These are phyloP conservation scores for Ceratocystis variospora DNA, from an alignment of 2,329 filamentous ascomycete species.

Conservation along the genomic window DNA sequence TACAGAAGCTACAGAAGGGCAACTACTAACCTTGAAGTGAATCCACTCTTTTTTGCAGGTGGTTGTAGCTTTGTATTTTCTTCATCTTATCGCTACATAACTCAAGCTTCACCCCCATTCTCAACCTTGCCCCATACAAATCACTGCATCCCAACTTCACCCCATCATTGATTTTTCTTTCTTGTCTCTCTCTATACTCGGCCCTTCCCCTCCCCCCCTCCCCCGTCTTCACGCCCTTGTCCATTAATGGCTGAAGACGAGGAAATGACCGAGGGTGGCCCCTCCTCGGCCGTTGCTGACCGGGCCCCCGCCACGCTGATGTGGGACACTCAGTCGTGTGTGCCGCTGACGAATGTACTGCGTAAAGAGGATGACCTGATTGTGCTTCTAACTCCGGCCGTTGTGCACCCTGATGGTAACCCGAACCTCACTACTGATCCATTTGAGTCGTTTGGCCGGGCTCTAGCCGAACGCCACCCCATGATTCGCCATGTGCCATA, in stretches of 20 bases:
- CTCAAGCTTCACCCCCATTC: background rate
- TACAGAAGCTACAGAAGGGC: background rate
- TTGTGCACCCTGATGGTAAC: slow-evolving; percentile 33
- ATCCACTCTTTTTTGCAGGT: slow-evolving; percentile 11
- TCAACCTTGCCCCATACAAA: slow-evolving; percentile 6
- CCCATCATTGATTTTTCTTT: background rate
- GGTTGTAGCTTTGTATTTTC: slow-evolving; percentile 12
- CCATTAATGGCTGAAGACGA: slow-evolving; percentile 16
- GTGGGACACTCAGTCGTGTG: slow-evolving; percentile 33
- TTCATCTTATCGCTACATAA: slow-evolving; percentile 16
- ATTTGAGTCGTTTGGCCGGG: slow-evolving; percentile 56
- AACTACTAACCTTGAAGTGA: slow-evolving; percentile 2
- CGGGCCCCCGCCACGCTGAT: slow-evolving; percentile 24
- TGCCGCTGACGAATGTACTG: slow-evolving; percentile 36
- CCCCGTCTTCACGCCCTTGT: slow-evolving; percentile 5
- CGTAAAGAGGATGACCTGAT: slow-evolving; percentile 37
- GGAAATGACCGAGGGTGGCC: slow-evolving; percentile 15
- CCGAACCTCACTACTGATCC: slow-evolving; percentile 43
- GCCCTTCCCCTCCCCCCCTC: background rate
- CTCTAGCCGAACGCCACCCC: slow-evolving; percentile 44
- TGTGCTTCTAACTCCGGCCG: slow-evolving; percentile 47
- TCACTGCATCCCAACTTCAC: background rate
- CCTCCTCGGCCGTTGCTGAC: slow-evolving; percentile 17
- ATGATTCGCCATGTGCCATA: slow-evolving; percentile 61
- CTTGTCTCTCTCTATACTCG: background rate